Base-by-base conservation (phyloP, 2,329 filamentous ascomycete genomes). In the Aspergillus felis region DNA sequence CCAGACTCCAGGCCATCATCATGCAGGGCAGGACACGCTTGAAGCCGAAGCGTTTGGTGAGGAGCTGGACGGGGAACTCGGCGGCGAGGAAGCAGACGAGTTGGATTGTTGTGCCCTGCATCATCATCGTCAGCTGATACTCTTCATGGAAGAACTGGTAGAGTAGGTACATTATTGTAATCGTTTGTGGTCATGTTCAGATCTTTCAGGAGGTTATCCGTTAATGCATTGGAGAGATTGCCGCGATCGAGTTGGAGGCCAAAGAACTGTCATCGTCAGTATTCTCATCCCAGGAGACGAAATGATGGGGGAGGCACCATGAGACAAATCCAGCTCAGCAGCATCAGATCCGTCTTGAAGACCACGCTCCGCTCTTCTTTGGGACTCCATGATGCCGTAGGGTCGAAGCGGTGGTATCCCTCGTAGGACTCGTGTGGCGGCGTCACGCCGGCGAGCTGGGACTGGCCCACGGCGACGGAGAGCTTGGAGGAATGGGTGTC, bases 321-420 rank as follows among this genome's bases (percentile, higher is more conserved):
- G 22, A 62, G 44, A 51, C 69, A 70, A 12, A 71, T 50, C 57
- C 61, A 61, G 17, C 48, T 56, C 42, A 68, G 48, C n/a, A 67
- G 41, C 51, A 61, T 56, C 28, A 58, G 9, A 41, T 63, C 68
- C 35, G 79, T 78, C 72, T 78, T 82, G 41, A 77, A 68, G 9
- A 82, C 72, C 3, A 82, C 64, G 27, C 64, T 70, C 57, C 72
- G 74, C 66, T 82, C 81, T 60, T 82, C 80, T 51, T 76, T 71
- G 1, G 42, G 55, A 1, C 64, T 66, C 67, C 67, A 69, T 12
- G 63, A 56, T 1, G 63, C 65, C 8, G 59, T 62, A 14, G 65
- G 64, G 28, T 67, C 62, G 54, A 65, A 65, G 9, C 68, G 64
- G 59, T 70, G 66, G 48, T 59, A 61, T 4, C 66, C 66, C 50